Evolutionary conservation across 768 basidiomycete genomes (phyloP), one percentile per base, ranked within the genome.

Genomic region (Agaricus sinodeliciosus): DNA sequence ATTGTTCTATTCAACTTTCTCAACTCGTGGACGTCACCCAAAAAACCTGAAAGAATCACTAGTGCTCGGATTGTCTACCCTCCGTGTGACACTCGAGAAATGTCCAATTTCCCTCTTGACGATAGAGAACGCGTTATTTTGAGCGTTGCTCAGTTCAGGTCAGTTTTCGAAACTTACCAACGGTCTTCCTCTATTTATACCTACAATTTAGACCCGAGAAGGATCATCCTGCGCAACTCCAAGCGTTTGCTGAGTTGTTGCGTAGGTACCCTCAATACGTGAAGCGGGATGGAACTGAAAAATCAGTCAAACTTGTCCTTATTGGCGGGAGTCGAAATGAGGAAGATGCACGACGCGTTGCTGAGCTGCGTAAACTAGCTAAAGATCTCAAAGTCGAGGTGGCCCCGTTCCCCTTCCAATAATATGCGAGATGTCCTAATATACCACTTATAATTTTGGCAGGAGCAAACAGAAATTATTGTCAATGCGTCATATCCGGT

Each of bases 61-160:
- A 43, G 53, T 12, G 68, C 78, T 7, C 63, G 62, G 37, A 84
- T 85, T 43, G 89, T 96, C 1, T 97, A 92, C 64, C 95, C 96
- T 0, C 90, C 96, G 0, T 98, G 96, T 63, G 90, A 95, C 59
- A 94, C 90, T 0, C 74, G 74, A 12, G 85, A 81, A 58, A 82
- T 96, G 68, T 70, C 70, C 9, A 66, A 63, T 34, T 87, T 83
- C 59, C 63, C 76, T 1, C 67, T 87, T 22, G 72, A 72, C 48
- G 64, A 65, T 9, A 71, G 90, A 48, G 75, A 84, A 49, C 77
- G 74, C 18, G 73, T 90, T 16, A 78, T 98, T 35, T 67, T 98
- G 27, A 94, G 92, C 56, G 71, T 98, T 2, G 93, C 94, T 3
- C 96, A 98, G 66, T 99, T 98, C 67, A 72, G 95, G 91, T 91